phyloP scores from a whole-genome alignment of 495 filamentous ascomycete species.

The Echria macrotheca region DNA sequence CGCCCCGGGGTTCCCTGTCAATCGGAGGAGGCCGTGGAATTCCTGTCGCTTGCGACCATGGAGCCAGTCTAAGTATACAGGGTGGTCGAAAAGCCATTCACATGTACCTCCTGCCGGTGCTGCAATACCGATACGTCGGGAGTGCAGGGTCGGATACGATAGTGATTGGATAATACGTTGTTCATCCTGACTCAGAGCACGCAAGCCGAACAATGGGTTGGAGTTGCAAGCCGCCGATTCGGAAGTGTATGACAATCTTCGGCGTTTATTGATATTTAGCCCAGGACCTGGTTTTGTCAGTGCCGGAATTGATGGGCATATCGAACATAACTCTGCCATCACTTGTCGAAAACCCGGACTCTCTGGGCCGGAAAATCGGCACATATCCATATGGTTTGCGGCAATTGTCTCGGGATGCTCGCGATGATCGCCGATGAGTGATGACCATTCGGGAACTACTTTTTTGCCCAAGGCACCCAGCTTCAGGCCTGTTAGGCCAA shows the following conservation, averaged over 20 bases:
- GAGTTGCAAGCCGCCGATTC: not conserved
- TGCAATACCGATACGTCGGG: not conserved
- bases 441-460: conserved; percentile 29
- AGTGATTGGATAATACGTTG: not conserved
- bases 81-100: conserved; percentile 6
- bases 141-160: not conserved
- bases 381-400: conserved; percentile 24
- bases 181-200: not conserved
- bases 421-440: conserved; percentile 17
- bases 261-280: not conserved
- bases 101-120: not conserved
- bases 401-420: conserved; percentile 21
- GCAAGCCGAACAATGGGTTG: not conserved
- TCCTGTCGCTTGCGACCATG: not conserved
- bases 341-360: conserved; percentile 22
- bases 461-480: conserved; percentile 8
- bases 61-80: conserved; percentile 9
- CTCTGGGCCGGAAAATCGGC: conserved; percentile 17
- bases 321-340: conserved; percentile 1
- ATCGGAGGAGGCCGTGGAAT: conserved; percentile 13
- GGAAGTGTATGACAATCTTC: not conserved
- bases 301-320: too few relatives aligned
- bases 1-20: conserved; percentile 21
- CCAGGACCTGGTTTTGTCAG: too few relatives aligned
- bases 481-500: conserved; percentile 2